These are phyloP conservation scores for Clavulina sp. DNA, from an alignment of 768 basidiomycete species.

Conservation along the genomic window DNA sequence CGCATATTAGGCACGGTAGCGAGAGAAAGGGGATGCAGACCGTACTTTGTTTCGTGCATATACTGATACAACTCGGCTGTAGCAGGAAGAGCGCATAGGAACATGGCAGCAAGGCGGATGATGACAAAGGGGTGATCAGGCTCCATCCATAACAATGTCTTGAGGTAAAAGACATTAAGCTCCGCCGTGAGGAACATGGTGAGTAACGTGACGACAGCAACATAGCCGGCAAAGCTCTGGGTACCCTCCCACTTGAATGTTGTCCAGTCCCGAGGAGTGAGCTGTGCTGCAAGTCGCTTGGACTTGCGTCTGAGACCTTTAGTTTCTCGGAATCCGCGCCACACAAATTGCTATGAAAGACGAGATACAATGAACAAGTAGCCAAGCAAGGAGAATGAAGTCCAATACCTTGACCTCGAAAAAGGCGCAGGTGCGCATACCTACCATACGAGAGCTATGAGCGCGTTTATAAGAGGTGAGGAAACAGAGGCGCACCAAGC, in stretches of 20 bases:
- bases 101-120: slow-evolving; percentile 51
- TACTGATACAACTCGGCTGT: slow-evolving; percentile 74
- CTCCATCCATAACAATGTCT: slow-evolving; percentile 78
- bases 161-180: slow-evolving; percentile 76
- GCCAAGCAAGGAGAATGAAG: background rate
- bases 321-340: slow-evolving; percentile 68
- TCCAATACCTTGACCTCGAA: slow-evolving; percentile 60
- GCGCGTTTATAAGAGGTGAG: slow-evolving; percentile 12
- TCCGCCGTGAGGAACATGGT: slow-evolving; percentile 71
- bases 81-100: slow-evolving; percentile 74
- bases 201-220: slow-evolving; percentile 55
- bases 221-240: slow-evolving; percentile 55
- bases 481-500: slow-evolving; percentile 33
- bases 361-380: background rate
- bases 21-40: background rate
- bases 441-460: slow-evolving; percentile 20
- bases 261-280: slow-evolving; percentile 77
- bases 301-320: slow-evolving; percentile 65
- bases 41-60: slow-evolving; percentile 60
- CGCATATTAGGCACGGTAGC: background rate
- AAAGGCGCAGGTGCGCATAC: slow-evolving; percentile 77
- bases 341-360: slow-evolving; percentile 49
- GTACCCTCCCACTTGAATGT: slow-evolving; percentile 77
- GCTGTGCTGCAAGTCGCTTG: slow-evolving; percentile 61
- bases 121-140: slow-evolving; percentile 78